Base-by-base conservation (phyloP, 805 yeast genomes). In the Starmera pachycereana region DNA sequence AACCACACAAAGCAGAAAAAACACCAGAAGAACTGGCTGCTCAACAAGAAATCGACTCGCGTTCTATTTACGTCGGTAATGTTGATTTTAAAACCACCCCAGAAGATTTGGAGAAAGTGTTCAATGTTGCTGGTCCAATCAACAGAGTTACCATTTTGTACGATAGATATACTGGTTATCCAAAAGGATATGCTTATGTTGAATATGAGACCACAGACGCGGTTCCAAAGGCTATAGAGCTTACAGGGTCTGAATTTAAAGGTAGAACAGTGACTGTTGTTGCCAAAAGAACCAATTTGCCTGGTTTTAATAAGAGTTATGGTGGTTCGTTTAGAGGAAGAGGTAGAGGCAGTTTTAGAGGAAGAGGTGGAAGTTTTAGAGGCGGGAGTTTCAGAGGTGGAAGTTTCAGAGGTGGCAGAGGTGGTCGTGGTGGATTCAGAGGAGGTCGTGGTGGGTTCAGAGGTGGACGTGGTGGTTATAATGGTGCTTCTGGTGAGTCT, bases 111-210 rank as follows among this genome's bases (percentile, higher is more conserved):
- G 79, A 76, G 44, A 56, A 57, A 19, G 63, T 66, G 38, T 76
- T 75, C 55, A 57, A 57, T 31, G 46, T 42, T 2, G 63, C 60
- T 32, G 81, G 81, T 2, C 53, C 52, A 1, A 67, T 76, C 37
- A 69, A 68, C 44, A 56, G 79, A 45, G 68, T 76, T 10, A 76
- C 82, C 2, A 65, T 76, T 18, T 60, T 76, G 41, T 62, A 63
- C 41, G 71, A 69, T 46, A 62, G 62, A 35, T 59, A 49, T 46
- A 62, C 72, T 2, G 74, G 75, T 1, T 53, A 54, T 14, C 71
- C 76, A 8, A 71, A 68, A 45, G 85, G 84, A 2, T 76, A 73
- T 51, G 86, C 84, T 2, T 80, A 76, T 47, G 63, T 80, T 29
- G 78, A 81, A 47, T 80, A 76, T 51, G 69, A 66, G 12, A 49